Evolutionary conservation across 176 grass and related monocot genomes (phyloP).

Genomic region (Lolium perenne): DNA sequence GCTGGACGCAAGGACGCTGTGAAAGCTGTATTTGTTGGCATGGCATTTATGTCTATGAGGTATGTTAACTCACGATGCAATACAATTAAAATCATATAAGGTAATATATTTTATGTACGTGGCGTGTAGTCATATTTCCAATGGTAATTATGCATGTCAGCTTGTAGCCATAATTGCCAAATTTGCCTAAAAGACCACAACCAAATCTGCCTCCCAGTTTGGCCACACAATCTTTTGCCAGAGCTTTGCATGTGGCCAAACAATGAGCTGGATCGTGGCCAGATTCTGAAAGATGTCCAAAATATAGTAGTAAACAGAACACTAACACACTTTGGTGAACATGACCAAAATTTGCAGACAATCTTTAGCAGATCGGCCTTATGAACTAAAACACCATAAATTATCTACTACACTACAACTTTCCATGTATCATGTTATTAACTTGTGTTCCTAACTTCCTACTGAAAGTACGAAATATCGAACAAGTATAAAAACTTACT

Average conservation of each 20-base stretch:
- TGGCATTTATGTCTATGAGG: slow-evolving; percentile 99
- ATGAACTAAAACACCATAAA: background rate
- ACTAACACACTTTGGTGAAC: slow-evolving; percentile 9
- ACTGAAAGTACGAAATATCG: background rate
- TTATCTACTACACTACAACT: background rate
- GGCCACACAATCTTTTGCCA: background rate
- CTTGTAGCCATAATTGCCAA: background rate
- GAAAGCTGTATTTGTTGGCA: slow-evolving; percentile 95
- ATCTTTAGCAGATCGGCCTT: slow-evolving; percentile 11
- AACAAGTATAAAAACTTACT: background rate
- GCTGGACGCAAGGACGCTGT: slow-evolving; percentile 91
- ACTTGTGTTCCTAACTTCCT: background rate
- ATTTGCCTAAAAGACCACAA: background rate
- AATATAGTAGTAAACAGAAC: background rate
- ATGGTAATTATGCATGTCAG: slow-evolving; percentile 17
- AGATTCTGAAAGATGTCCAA: background rate
- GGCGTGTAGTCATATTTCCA: background rate
- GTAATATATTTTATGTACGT: background rate
- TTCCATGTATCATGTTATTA: background rate
- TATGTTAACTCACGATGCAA: slow-evolving; percentile 39
- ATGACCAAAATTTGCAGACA: background rate
- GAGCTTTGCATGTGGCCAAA: background rate
- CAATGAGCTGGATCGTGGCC: background rate
- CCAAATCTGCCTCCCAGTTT: background rate
- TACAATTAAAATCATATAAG: slow-evolving; percentile 10